Evolutionary conservation across 2,329 filamentous ascomycete species (phyloP).

Genomic region (Colletotrichum camelliae): DNA sequence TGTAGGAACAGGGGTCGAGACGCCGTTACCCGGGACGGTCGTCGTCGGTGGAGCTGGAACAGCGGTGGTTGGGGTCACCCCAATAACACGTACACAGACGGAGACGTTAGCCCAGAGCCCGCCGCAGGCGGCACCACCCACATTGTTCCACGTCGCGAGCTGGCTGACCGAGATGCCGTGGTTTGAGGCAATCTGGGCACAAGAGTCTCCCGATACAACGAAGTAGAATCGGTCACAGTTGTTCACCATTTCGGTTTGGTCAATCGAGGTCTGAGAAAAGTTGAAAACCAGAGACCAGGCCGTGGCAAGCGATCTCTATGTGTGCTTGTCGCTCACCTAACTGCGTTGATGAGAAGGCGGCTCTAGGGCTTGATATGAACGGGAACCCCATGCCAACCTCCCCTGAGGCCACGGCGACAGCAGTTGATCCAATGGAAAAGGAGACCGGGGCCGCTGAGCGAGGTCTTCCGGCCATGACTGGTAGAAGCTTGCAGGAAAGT

Average conservation of each 20-base stretch:
- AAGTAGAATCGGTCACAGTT: too few species aligned
- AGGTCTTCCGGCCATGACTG: background rate
- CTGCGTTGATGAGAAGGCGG: background rate
- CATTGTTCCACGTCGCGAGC: background rate
- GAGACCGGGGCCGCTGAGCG: background rate
- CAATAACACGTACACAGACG: too few species aligned
- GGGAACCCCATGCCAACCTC: background rate
- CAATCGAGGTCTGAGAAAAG: too few species aligned
- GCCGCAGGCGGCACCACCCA: background rate
- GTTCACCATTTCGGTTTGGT: too few species aligned
- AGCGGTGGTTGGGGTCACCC: too few species aligned
- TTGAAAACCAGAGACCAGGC: too few species aligned
- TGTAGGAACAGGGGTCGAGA: too few species aligned
- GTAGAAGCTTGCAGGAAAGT: background rate
- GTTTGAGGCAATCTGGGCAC: too few species aligned
- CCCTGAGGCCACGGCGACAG: background rate
- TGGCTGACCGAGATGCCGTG: background rate
- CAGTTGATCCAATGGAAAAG: background rate
- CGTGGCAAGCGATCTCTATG: too few species aligned
- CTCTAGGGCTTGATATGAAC: background rate
- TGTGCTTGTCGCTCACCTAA: background rate
- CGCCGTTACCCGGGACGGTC: too few species aligned
- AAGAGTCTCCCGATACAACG: too few species aligned
- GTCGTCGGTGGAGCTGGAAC: too few species aligned
- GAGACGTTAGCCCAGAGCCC: background rate